Evolutionary conservation across 2,329 filamentous ascomycete genomes (phyloP).

Genomic region (Xylariaceae sp.): DNA sequence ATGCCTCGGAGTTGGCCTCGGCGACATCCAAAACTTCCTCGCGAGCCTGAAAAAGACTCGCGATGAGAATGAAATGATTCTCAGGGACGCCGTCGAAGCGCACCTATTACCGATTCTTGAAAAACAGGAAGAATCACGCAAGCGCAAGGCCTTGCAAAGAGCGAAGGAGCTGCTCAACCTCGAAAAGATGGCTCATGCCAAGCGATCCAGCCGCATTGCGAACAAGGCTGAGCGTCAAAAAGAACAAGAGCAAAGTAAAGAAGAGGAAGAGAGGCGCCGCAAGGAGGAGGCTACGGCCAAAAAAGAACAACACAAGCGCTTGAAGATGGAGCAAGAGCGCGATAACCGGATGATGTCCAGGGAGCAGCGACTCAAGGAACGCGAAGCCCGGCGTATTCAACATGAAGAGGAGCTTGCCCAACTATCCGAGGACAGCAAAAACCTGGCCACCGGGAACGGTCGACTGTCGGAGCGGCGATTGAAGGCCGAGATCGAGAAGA

Average conservation of each 20-base stretch:
- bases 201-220: slow-evolving; percentile 85
- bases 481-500: slow-evolving; percentile 75
- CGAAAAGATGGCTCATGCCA: slow-evolving; percentile 86
- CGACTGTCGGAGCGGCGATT: slow-evolving; percentile 72
- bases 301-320: slow-evolving; percentile 56
- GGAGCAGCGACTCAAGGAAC: slow-evolving; percentile 77
- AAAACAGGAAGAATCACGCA: slow-evolving; percentile 66
- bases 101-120: slow-evolving; percentile 81
- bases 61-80: slow-evolving; percentile 75
- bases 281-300: slow-evolving; percentile 57
- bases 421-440: slow-evolving; percentile 68
- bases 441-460: slow-evolving; percentile 43
- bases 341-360: slow-evolving; percentile 75
- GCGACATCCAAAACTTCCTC: slow-evolving; percentile 69
- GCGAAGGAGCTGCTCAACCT: slow-evolving; percentile 75
- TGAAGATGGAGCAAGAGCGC: slow-evolving; percentile 61
- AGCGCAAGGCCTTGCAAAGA: slow-evolving; percentile 58
- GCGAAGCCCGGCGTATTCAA: slow-evolving; percentile 72
- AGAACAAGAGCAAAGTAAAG: slow-evolving; percentile 61
- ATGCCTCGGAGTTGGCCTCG: slow-evolving; percentile 74
- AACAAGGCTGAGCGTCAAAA: slow-evolving; percentile 72
- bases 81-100: slow-evolving; percentile 64
- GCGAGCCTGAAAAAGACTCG: slow-evolving; percentile 64
- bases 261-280: slow-evolving; percentile 60
- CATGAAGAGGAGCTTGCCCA: slow-evolving; percentile 78